phyloP scores from a whole-genome alignment of 768 basidiomycete species.

The Leccinum uliginosum region DNA sequence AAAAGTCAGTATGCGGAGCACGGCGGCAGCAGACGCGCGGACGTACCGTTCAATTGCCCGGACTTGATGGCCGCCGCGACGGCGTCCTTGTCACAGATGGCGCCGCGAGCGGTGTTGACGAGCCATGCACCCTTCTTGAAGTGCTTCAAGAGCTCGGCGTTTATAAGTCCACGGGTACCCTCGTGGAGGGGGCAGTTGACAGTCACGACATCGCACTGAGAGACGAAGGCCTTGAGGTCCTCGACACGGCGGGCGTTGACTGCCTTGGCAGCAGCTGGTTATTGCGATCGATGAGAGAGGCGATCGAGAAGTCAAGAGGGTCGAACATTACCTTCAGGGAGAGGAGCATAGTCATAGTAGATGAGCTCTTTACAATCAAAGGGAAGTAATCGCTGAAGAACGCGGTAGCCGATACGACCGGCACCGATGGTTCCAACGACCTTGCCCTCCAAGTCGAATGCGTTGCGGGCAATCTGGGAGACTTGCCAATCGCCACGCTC shows the following conservation, averaged over 20 bases:
- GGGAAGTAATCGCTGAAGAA: constrained; percentile 71
- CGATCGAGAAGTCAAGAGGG: background rate
- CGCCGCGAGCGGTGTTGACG: constrained; percentile 91
- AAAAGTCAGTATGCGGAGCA: background rate
- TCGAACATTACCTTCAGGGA: constrained; percentile 47
- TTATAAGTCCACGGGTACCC: constrained; percentile 73
- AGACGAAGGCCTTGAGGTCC: constrained; percentile 61
- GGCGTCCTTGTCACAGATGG: constrained; percentile 82
- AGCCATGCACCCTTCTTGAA: constrained; percentile 93
- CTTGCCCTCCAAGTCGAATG: constrained; percentile 88
- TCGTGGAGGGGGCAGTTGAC: constrained; percentile 89
- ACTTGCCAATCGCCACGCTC: constrained; percentile 86
- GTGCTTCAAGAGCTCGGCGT: constrained; percentile 76
- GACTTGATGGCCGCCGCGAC: constrained; percentile 72
- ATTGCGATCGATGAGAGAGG: background rate
- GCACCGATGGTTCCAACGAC: constrained; percentile 88
- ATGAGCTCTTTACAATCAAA: constrained; percentile 89
- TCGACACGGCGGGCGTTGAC: constrained; percentile 72
- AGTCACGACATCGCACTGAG: constrained; percentile 74
- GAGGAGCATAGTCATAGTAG: constrained; percentile 81
- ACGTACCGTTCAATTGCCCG: constrained; percentile 63
- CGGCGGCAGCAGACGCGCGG: background rate
- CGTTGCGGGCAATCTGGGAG: constrained; percentile 74
- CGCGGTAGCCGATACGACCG: constrained; percentile 82
- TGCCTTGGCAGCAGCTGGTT: constrained; percentile 55